These are phyloP conservation scores for Elymus sibiricus DNA, from an alignment of 176 grass and related monocot species.

Conservation along the genomic window DNA sequence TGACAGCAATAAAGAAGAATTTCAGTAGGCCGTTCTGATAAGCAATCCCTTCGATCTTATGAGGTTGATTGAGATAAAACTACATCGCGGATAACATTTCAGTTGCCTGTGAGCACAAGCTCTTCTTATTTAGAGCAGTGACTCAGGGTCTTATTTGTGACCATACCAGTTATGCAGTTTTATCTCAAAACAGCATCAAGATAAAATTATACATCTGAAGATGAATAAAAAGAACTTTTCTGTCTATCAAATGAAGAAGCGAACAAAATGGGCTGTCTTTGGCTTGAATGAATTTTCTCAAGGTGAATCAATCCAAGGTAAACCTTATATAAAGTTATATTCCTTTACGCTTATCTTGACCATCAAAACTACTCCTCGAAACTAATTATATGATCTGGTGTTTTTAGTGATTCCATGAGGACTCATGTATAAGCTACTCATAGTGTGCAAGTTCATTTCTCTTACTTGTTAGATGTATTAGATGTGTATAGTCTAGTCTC, in stretches of 20 bases:
- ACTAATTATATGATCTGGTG: not conserved
- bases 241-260: too few species aligned
- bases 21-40: not conserved
- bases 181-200: not conserved
- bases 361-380: not conserved
- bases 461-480: too few species aligned
- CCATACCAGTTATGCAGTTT: not conserved
- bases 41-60: not conserved
- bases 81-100: not conserved
- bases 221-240: too few species aligned
- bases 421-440: not conserved
- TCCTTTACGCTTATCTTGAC: not conserved
- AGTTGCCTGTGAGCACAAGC: not conserved
- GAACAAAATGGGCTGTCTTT: too few species aligned
- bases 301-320: not conserved
- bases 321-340: not conserved
- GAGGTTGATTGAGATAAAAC: not conserved
- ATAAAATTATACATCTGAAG: not conserved
- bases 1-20: not conserved
- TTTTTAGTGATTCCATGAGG: not conserved
- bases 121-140: not conserved
- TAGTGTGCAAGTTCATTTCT: not conserved
- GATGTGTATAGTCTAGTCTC: too few species aligned
- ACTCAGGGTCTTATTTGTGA: too few species aligned
- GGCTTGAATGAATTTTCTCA: too few species aligned